Percentiles rank a stretch among this genome's conserved stretches.
Conservation (phyloP, 345 rosid genomes). For the Ailanthus altissimus region DNA sequence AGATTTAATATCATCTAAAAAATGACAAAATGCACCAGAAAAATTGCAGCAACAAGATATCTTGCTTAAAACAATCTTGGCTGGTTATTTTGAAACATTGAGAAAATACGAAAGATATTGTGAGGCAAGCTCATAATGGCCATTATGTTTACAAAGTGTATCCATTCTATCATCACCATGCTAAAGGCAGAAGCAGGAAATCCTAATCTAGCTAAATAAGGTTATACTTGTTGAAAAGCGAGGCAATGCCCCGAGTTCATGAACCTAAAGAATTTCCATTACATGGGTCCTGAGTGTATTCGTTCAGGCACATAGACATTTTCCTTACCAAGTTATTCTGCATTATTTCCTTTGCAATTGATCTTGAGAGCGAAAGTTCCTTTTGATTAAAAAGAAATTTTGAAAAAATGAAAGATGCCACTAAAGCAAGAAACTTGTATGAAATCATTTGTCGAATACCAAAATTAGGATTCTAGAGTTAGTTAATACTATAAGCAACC, state of each 20-base stretch:
- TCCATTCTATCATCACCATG: not conserved
- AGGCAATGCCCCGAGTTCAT: not conserved
- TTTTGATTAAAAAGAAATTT: not conserved
- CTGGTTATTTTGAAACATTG: not conserved
- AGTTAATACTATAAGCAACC: not conserved
- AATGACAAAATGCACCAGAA: not conserved
- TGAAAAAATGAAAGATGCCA: not conserved
- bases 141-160: not conserved
- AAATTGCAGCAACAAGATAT: not conserved
- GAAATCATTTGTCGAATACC: not conserved
- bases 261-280: not conserved
- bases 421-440: not conserved
- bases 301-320: too few species aligned
- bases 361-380: not conserved
- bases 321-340: not conserved
- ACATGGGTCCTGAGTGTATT: not conserved
- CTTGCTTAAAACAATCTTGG: not conserved
- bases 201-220: not conserved
- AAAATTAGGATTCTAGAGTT: not conserved
- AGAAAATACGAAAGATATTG: not conserved
- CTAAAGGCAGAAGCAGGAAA: not conserved
- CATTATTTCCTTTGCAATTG: not conserved
- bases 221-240: not conserved
- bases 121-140: not conserved
- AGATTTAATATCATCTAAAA: constrained; percentile 5